Evolutionary conservation across 2,329 filamentous ascomycete genomes (phyloP).

Genomic region (Fusarium sp.): DNA sequence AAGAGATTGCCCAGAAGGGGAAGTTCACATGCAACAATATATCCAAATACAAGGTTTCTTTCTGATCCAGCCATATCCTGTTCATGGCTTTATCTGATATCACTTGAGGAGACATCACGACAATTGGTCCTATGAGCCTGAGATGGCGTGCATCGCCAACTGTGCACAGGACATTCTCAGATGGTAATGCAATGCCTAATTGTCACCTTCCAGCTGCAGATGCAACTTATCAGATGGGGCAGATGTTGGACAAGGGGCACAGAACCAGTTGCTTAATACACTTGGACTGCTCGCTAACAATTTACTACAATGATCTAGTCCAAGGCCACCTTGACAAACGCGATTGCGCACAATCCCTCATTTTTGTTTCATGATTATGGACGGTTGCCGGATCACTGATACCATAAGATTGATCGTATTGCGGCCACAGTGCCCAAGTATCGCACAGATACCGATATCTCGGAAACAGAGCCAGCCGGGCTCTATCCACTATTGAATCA

Average conservation of each 20-base stretch:
- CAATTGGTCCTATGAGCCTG: slow-evolving; percentile 8
- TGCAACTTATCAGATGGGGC: slow-evolving; percentile 27
- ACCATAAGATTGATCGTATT: slow-evolving; percentile 15
- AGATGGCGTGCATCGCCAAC: slow-evolving; percentile 7
- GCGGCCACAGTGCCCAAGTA: slow-evolving; percentile 9
- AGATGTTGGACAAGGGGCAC: slow-evolving; percentile 2
- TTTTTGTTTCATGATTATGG: slow-evolving; percentile 3
- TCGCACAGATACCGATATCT: slow-evolving; percentile 42
- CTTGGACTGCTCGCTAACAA: slow-evolving; percentile 1
- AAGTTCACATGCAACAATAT: slow-evolving; percentile 3
- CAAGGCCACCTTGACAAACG: background rate
- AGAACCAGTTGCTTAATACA: slow-evolving; percentile 11
- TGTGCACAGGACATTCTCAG: background rate
- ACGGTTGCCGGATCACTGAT: slow-evolving; percentile 1
- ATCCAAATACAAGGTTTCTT: background rate
- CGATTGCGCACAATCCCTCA: background rate
- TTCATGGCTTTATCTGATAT: background rate
- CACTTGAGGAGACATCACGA: slow-evolving; percentile 3
- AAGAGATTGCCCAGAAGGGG: slow-evolving; percentile 5
- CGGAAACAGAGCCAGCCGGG: slow-evolving; percentile 44
- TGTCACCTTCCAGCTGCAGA: slow-evolving; percentile 1
- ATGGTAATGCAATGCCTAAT: background rate
- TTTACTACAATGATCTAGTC: background rate
- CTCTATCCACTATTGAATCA: slow-evolving; percentile 38
- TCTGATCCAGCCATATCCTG: background rate